A percentile compares a stretch with the other conserved stretches of the same genome.
These are phyloP conservation scores for Pythium insidiosum DNA, from an alignment of 352 stramenopile genomes.

Conservation along the genomic window DNA sequence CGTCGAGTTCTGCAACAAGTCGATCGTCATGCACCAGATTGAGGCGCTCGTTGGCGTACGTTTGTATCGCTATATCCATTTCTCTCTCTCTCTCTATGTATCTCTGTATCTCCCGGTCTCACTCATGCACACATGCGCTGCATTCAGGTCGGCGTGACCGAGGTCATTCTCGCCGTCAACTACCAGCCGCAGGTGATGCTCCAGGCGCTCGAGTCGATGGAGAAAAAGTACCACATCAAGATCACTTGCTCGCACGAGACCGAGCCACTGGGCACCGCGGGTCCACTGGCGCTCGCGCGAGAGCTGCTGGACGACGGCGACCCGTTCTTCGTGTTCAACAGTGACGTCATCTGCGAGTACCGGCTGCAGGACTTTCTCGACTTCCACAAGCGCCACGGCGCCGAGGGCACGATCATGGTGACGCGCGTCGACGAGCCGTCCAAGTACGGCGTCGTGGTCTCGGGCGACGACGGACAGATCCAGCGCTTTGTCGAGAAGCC, in stretches of 20 bases:
- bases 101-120: no score
- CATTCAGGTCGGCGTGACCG: constrained; percentile 75
- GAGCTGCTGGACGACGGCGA: constrained; percentile 80
- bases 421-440: constrained; percentile 84
- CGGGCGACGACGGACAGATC: constrained; percentile 69
- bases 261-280: constrained; percentile 76
- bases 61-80: no score
- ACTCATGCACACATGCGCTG: not conserved
- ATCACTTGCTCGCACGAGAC: constrained; percentile 87
- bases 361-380: constrained; percentile 64
- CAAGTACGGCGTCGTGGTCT: constrained; percentile 87
- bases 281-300: constrained; percentile 70
- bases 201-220: constrained; percentile 66
- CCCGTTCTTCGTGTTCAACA: constrained; percentile 90
- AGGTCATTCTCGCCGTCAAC: constrained; percentile 87
- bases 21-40: constrained; percentile 87
- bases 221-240: constrained; percentile 86
- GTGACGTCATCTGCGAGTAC: constrained; percentile 86
- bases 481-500: constrained; percentile 88
- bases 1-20: constrained; percentile 90
- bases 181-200: constrained; percentile 88
- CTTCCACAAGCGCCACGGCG: constrained; percentile 73
- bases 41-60: constrained; percentile 74
- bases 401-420: constrained; percentile 75
- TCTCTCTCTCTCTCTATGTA: no score